These are phyloP conservation scores for Calonectria pteridis DNA, from an alignment of 2,329 filamentous ascomycete genomes.

Conservation along the genomic window DNA sequence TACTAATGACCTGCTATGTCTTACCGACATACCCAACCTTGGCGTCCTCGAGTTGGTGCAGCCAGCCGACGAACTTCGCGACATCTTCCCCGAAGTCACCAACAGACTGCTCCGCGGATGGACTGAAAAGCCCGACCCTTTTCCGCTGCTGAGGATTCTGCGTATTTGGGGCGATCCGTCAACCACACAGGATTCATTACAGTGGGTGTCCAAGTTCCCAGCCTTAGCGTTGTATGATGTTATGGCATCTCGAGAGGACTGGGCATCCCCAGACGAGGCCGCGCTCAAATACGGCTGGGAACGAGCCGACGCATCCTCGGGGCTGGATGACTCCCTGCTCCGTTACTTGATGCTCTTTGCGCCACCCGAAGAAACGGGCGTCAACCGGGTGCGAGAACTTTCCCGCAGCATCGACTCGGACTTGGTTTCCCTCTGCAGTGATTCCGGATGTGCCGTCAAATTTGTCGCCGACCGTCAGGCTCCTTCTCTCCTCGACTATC, in stretches of 20 bases:
- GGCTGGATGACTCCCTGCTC: constrained; percentile 49
- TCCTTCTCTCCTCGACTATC: constrained; percentile 50
- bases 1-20: constrained; percentile 54
- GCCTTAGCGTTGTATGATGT: constrained; percentile 60
- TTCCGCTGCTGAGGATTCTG: constrained; percentile 61
- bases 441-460: constrained; percentile 49
- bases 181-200: constrained; percentile 55
- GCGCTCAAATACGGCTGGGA: constrained; percentile 52
- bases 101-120: constrained; percentile 62
- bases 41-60: constrained; percentile 62
- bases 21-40: constrained; percentile 60
- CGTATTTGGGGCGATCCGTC: constrained; percentile 58
- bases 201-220: constrained; percentile 57
- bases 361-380: constrained; percentile 42
- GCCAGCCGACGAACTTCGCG: constrained; percentile 45
- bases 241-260: constrained; percentile 51
- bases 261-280: constrained; percentile 44
- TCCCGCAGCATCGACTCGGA: constrained; percentile 51
- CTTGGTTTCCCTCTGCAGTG: constrained; percentile 49
- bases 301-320: constrained; percentile 38
- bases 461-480: constrained; percentile 48
- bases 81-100: constrained; percentile 53
- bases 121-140: constrained; percentile 55
- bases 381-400: constrained; percentile 41
- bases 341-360: constrained; percentile 53